phyloP scores from a whole-genome alignment of 768 basidiomycete genomes.

The Suillus variegatus region DNA sequence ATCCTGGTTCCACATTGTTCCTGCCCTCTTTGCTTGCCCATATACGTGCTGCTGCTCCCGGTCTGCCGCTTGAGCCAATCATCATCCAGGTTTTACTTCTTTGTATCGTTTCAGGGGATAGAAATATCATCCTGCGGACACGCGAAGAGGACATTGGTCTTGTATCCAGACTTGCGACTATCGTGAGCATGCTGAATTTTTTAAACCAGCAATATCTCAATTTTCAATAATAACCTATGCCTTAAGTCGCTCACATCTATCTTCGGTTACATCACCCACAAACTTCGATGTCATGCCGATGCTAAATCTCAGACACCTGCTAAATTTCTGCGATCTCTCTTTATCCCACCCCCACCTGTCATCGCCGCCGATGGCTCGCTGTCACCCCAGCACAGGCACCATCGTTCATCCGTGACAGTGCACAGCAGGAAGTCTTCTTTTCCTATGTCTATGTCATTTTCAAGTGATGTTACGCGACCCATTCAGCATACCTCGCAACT shows the following conservation, averaged over 20 bases:
- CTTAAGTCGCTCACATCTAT: slow-evolving; percentile 58
- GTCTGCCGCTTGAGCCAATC: slow-evolving; percentile 59
- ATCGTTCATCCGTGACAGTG: slow-evolving; percentile 22
- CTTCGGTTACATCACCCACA: slow-evolving; percentile 61
- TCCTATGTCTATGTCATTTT: slow-evolving; percentile 23
- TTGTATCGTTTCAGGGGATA: slow-evolving; percentile 62
- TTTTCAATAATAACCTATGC: slow-evolving; percentile 9
- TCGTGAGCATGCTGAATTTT: slow-evolving; percentile 41
- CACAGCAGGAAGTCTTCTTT: slow-evolving; percentile 28
- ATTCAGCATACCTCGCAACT: slow-evolving; percentile 16
- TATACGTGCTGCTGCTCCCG: slow-evolving; percentile 45
- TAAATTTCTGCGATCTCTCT: slow-evolving; percentile 39
- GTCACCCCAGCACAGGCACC: slow-evolving; percentile 16
- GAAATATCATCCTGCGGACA: slow-evolving; percentile 64
- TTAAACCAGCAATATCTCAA: neutral
- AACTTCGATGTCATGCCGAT: slow-evolving; percentile 47
- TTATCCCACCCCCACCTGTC: slow-evolving; percentile 30
- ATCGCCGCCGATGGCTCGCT: slow-evolving; percentile 18
- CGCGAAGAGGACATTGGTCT: slow-evolving; percentile 63
- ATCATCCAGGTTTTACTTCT: slow-evolving; percentile 68
- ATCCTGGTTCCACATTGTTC: slow-evolving; percentile 46
- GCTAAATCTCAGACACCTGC: slow-evolving; percentile 20
- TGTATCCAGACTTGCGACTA: slow-evolving; percentile 55
- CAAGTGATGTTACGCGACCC: slow-evolving; percentile 21
- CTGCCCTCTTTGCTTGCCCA: slow-evolving; percentile 51